Base-by-base conservation (phyloP, 2,329 filamentous ascomycete genomes). In the Penicillium digitatum region DNA sequence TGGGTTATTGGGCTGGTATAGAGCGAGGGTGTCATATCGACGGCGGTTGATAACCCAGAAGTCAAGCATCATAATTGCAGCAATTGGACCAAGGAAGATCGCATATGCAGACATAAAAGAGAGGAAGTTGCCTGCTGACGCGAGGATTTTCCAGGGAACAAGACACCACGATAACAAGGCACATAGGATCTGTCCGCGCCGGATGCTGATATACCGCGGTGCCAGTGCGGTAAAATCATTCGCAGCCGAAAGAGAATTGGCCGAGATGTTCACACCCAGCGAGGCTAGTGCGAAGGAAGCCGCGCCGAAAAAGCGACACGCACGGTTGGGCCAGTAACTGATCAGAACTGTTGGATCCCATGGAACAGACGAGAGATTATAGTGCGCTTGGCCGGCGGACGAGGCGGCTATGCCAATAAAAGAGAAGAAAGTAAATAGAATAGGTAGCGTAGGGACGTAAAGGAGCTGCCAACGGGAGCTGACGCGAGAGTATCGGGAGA, bases 101-200 rank as follows among this genome's bases (percentile, higher is more conserved):
- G 81, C 80, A 66, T 87, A 85, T 0, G 84, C 85, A 40, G 80
- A 78, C 80, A 89, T 86, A 71, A 88, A 89, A 40, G 81, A 79
- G 3, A 87, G 71, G 61, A 87, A 83, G 1, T 79, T 83, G 2
- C 71, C 67, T 2, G 84, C 85, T 0, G 80, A 84, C 32, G 69
- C 75, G 18, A 87, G 73, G 54, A 87, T 87, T 71, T 86, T 86
- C 85, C 84, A 87, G 1, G 83, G 84, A 1, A 85, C 82, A 31
- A 87, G 75, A 3, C 78, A 77, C 82, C 83, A 86, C 22, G 79
- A 80, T 0, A 84, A 67, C 3, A 85, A 48, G 1, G 81, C 80
- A 5, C 80, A 79, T 40, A 85, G 71, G 31, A 85, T 69, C 54
- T 80, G 80, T 8, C 82, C 82, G 18, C 83, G 78, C 8, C 73